Evolutionary conservation across 441 rosid genomes (phyloP), one percentile per base, ranked within the genome.

Genomic region (Mallotus japonicus): DNA sequence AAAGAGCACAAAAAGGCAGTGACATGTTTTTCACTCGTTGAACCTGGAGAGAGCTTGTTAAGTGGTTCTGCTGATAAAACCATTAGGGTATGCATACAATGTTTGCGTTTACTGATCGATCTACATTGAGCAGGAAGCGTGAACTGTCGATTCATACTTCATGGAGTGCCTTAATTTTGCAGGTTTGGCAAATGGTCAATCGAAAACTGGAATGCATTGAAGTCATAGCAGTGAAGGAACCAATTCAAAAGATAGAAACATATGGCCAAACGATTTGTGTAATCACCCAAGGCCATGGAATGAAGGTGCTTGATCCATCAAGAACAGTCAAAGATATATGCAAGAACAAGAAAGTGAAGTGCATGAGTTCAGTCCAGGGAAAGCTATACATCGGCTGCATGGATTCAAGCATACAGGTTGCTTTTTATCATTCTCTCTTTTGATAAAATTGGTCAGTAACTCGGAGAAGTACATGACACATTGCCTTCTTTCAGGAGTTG

Each of bases 41-140:
- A 90, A 85, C 81, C 87, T 59, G 93, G 97, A 69, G 97, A 92
- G 59, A 82, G 84, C 76, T 87, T 95, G 76, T 74, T 95, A 71
- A 95, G 95, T 82, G 99, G 97, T 54, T 95, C 98, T 70, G 79
- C 86, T 46, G 99, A 95, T 82, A 90, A 85, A 85, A 91, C 92
- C 61, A 89, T 92, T 28, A 79, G 86, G 83, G 97, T 92, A 84
- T 70, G 49, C 16, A 12, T 60, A 46, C 64, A 59, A 54, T 47
- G 9, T 65, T 37, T 16, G 34, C 15, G 24, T 47, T 64, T n/a
- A 51, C 72, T 56, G 9, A 4, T 71, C 6, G 15, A 13, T 8
- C 8, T 22, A 6, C 49, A 6, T 34, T 9, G 9, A 12, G 16
- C 47, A 65, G 46, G 20, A 40, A 49, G 17, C 49, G 37, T 59